Conservation (phyloP, 2,329 filamentous ascomycete genomes). For the Fusarium transvaalense region DNA sequence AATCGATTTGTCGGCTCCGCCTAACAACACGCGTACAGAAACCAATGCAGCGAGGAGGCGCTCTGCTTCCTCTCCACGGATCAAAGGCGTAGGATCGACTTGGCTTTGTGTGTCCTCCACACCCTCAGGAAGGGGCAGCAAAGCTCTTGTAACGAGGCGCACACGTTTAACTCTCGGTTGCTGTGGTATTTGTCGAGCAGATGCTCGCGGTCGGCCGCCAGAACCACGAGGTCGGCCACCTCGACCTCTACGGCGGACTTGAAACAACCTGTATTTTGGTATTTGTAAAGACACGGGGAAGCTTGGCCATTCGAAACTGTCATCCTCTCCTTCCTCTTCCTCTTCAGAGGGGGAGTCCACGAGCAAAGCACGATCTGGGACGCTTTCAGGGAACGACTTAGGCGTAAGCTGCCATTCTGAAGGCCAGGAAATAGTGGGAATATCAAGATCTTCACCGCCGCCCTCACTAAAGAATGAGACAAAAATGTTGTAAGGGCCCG, state of each 20-base stretch:
- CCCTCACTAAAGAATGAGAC: conserved; percentile 44
- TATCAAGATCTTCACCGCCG: conserved; percentile 1
- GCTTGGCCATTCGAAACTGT: conserved; percentile 32
- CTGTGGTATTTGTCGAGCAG: conserved; percentile 17
- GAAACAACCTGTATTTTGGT: background rate
- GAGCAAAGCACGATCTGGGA: conserved; percentile 19
- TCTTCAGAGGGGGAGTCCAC: conserved; percentile 33
- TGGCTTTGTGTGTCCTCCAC: conserved; percentile 8
- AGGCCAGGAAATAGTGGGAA: conserved; percentile 44
- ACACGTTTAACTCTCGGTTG: conserved; percentile 48
- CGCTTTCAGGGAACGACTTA: conserved; percentile 23
- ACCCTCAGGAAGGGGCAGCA: conserved; percentile 46
- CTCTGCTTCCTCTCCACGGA: conserved; percentile 26
- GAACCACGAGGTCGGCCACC: conserved; percentile 13
- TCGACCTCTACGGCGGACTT: conserved; percentile 7
- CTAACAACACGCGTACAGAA: conserved; percentile 68
- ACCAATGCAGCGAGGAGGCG: conserved; percentile 68
- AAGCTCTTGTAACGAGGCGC: conserved; percentile 46
- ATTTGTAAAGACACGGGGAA: conserved; percentile 6
- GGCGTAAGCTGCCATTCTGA: conserved; percentile 45
- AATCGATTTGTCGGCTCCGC: conserved; percentile 69
- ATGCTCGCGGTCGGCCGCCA: conserved; percentile 11
- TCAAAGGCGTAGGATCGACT: conserved; percentile 6
- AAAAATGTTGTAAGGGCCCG: conserved; percentile 53
- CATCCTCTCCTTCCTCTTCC: conserved; percentile 42